These are phyloP conservation scores for Populus nigra DNA, from an alignment of 345 rosid genomes.

Conservation along the genomic window DNA sequence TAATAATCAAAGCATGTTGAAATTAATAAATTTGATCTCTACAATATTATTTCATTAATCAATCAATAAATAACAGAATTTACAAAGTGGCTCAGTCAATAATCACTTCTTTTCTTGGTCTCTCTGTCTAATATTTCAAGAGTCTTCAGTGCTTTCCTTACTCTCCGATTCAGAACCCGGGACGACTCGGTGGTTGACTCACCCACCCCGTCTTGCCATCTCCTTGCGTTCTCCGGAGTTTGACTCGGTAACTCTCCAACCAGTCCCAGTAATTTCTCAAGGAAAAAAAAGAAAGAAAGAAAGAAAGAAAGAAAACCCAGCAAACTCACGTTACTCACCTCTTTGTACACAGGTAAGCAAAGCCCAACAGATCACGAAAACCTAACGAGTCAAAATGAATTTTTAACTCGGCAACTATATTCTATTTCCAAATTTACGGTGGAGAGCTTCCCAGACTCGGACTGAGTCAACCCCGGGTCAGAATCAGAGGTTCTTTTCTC, in stretches of 20 bases:
- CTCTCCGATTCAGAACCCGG: slow-evolving; percentile 22
- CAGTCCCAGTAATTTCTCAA: neutral
- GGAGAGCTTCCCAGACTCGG: slow-evolving; percentile 11
- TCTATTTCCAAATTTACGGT: neutral
- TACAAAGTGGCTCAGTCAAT: slow-evolving; percentile 5
- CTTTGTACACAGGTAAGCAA: neutral
- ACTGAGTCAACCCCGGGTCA: slow-evolving; percentile 32
- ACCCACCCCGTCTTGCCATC: slow-evolving; percentile 16
- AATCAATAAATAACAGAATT: slow-evolving; percentile 18
- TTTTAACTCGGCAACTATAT: slow-evolving; percentile 1
- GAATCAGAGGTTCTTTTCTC: slow-evolving; percentile 13
- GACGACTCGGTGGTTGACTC: slow-evolving; percentile 24
- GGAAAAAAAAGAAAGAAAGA: too few relatives aligned
- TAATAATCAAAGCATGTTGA: neutral
- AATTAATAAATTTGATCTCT: slow-evolving; percentile 1
- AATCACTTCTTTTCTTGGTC: neutral
- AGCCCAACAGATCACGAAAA: neutral
- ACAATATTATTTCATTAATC: neutral
- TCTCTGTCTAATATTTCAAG: neutral
- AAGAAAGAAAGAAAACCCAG: neutral
- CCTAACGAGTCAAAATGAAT: neutral
- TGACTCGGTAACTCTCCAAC: neutral
- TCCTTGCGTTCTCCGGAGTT: slow-evolving; percentile 10
- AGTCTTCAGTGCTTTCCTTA: neutral
- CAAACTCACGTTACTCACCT: slow-evolving; percentile 1